Percentiles rank a stretch among this genome's conserved stretches.
Evolutionary conservation across 129 eudicot genomes (phyloP).

Genomic region (Flaveria ramosissima): DNA sequence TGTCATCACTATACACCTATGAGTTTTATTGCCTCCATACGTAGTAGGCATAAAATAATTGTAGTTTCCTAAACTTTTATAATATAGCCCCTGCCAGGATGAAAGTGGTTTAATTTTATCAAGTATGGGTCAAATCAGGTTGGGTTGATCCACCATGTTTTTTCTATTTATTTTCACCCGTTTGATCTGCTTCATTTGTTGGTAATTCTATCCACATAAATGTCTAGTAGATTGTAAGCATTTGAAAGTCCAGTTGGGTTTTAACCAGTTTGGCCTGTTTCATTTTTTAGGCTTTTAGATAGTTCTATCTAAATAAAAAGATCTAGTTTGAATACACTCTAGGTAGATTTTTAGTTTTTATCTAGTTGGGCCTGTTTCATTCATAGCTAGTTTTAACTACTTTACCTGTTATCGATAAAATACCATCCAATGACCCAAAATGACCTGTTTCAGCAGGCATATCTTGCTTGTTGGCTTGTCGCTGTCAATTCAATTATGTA

Average conservation of each 20-base stretch:
- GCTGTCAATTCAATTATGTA: not conserved
- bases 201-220: not conserved
- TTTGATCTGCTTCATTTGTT: not conserved
- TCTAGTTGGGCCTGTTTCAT: not conserved
- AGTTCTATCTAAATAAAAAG: not conserved
- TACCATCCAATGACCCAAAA: not conserved
- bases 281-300: not conserved
- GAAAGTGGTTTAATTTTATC: not conserved
- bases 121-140: not conserved
- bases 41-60: not conserved
- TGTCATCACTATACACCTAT: not conserved
- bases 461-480: not conserved
- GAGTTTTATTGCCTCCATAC: not conserved
- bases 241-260: not conserved
- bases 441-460: not conserved
- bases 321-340: not conserved
- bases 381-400: not conserved
- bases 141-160: conserved; percentile 1
- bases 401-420: not conserved
- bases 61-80: not conserved
- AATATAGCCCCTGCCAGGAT: not conserved
- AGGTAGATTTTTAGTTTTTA: not conserved
- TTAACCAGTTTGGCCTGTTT: not conserved
- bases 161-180: not conserved
- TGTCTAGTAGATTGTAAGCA: not conserved